phyloP scores from a whole-genome alignment of 1,284 basidiomycete genomes.

The Clitocybe nebularis region DNA sequence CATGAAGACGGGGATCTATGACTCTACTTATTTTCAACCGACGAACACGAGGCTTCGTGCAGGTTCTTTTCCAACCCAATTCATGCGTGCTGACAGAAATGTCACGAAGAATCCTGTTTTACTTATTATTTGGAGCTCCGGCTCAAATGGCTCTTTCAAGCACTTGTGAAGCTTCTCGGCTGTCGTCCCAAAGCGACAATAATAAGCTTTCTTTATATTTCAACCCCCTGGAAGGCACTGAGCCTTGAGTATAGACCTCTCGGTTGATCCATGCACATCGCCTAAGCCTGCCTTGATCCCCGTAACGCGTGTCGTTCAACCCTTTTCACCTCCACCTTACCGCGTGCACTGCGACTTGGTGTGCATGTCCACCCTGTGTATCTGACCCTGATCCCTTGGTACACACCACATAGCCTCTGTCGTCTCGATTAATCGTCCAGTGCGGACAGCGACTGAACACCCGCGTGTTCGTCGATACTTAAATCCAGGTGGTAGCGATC shows the following conservation, averaged over 20 bases:
- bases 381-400: slow-evolving; percentile 36
- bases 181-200: slow-evolving; percentile 26
- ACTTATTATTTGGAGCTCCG: slow-evolving; percentile 29
- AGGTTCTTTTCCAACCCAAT: slow-evolving; percentile 35
- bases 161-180: slow-evolving; percentile 25
- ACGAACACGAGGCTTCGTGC: slow-evolving; percentile 40
- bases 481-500: slow-evolving; percentile 40
- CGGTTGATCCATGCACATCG: slow-evolving; percentile 16
- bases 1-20: slow-evolving; percentile 16
- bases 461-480: slow-evolving; percentile 43
- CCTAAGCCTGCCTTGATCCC: slow-evolving; percentile 16
- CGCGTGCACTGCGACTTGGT: slow-evolving; percentile 38
- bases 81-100: slow-evolving; percentile 35
- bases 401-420: slow-evolving; percentile 22
- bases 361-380: slow-evolving; percentile 46
- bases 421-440: slow-evolving; percentile 19
- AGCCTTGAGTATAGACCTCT: slow-evolving; percentile 19
- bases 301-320: slow-evolving; percentile 26
- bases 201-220: slow-evolving; percentile 30
- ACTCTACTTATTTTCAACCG: slow-evolving; percentile 17
- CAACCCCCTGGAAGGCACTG: slow-evolving; percentile 14
- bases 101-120: slow-evolving; percentile 17
- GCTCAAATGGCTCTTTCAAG: slow-evolving; percentile 22
- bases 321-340: slow-evolving; percentile 38
- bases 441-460: slow-evolving; percentile 11